phyloP scores from a whole-genome alignment of 176 grass and related monocot species.

The Coix lacrymajobi region DNA sequence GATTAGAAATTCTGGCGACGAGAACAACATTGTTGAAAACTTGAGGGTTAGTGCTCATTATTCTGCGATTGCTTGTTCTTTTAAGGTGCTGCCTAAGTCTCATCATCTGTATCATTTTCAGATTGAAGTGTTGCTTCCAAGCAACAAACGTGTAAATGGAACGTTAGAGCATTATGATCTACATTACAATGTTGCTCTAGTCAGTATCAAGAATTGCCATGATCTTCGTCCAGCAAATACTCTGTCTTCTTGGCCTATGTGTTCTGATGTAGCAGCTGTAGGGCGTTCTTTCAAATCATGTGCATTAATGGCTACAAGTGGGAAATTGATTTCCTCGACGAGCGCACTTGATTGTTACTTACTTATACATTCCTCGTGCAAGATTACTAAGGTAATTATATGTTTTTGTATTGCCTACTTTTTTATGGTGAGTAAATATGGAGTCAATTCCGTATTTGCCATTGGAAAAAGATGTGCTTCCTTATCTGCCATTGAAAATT shows the following conservation, averaged over 20 bases:
- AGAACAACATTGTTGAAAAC: neutral
- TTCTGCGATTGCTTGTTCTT: neutral
- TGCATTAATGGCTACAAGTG: neutral
- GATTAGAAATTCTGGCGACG: neutral
- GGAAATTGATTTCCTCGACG: neutral
- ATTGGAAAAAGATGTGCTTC: too few species aligned
- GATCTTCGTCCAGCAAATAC: neutral
- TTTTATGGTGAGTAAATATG: neutral
- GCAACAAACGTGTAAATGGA: neutral
- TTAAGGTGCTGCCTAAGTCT: neutral
- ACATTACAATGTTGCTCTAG: conserved; percentile 15
- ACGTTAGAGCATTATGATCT: neutral
- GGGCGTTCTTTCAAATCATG: neutral
- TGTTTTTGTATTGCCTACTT: neutral
- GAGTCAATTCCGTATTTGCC: too few species aligned
- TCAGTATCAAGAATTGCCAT: neutral
- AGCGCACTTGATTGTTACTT: neutral
- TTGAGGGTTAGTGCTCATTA: neutral
- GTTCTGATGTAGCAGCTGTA: neutral
- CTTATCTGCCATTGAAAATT: too few species aligned
- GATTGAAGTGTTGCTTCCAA: conserved; percentile 1
- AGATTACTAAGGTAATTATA: neutral
- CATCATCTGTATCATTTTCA: neutral
- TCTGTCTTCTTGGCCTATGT: too few species aligned
- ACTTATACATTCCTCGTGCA: neutral